These are phyloP conservation scores for Benincasa hispida DNA, from an alignment of 306 rosid species.

Conservation along the genomic window DNA sequence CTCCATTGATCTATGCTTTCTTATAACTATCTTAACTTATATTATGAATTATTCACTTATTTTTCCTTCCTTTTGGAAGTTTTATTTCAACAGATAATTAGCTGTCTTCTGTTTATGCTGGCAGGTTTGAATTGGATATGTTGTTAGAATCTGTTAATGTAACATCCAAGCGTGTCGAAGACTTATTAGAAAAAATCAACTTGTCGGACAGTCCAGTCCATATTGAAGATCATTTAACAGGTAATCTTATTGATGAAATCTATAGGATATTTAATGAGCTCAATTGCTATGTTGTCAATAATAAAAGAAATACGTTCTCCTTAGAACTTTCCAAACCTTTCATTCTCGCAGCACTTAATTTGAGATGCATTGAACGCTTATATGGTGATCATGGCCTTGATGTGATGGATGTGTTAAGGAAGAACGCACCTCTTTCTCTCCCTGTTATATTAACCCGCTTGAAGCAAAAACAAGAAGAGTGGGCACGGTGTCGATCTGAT, in stretches of 20 bases:
- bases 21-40: background rate
- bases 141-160: conserved; percentile 88
- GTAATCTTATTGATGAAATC: conserved; percentile 17
- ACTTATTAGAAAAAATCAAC: conserved; percentile 49
- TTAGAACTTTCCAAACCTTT: background rate
- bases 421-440: conserved; percentile 61
- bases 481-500: conserved; percentile 85
- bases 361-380: conserved; percentile 94
- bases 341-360: conserved; percentile 51
- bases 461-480: conserved; percentile 97
- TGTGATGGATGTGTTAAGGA: conserved; percentile 80
- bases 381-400: conserved; percentile 99
- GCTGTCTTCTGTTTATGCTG: background rate
- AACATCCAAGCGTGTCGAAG: conserved; percentile 76
- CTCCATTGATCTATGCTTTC: background rate
- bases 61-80: background rate
- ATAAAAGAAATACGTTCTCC: background rate
- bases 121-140: conserved; percentile 98
- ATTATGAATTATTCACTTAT: background rate
- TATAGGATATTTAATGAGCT: background rate
- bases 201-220: conserved; percentile 41
- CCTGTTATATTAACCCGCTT: conserved; percentile 85
- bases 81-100: background rate
- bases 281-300: background rate
- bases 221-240: conserved; percentile 79